Evolutionary conservation across 441 rosid genomes (phyloP).

Genomic region (Jatropha podagrica): DNA sequence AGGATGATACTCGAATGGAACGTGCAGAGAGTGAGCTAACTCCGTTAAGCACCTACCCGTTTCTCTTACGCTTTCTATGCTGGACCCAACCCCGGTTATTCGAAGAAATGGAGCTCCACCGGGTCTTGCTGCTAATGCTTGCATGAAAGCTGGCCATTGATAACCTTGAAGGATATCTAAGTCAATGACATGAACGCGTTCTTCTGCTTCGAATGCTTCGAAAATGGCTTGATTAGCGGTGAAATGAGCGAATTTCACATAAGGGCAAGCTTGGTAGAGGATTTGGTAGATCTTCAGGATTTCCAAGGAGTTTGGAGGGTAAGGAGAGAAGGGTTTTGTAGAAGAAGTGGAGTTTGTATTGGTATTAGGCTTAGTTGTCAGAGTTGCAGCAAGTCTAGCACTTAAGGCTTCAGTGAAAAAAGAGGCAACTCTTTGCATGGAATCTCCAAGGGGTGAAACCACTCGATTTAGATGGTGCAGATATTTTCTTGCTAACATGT

Average conservation of each 20-base stretch:
- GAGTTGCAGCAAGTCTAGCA: conserved; percentile 49
- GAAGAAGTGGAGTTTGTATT: conserved; percentile 9
- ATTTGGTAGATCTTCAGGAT: conserved; percentile 57
- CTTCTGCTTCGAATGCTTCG: conserved; percentile 61
- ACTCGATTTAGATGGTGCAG: conserved; percentile 55
- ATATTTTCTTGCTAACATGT: conserved; percentile 49
- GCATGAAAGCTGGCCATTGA: conserved; percentile 79
- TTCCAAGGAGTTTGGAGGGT: conserved; percentile 51
- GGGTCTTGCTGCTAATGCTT: conserved; percentile 59
- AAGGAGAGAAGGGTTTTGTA: conserved; percentile 35
- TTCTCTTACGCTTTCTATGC: conserved; percentile 40
- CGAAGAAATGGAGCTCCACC: conserved; percentile 59
- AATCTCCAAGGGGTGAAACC: conserved; percentile 54
- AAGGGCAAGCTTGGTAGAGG: conserved; percentile 65
- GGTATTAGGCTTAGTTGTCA: conserved; percentile 37
- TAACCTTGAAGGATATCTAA: conserved; percentile 66
- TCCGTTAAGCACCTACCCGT: conserved; percentile 53
- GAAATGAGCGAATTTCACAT: conserved; percentile 65
- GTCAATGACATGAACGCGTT: conserved; percentile 64
- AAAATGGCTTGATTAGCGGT: conserved; percentile 67
- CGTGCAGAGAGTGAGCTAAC: conserved; percentile 53
- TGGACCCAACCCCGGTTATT: conserved; percentile 54
- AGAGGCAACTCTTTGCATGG: conserved; percentile 63
- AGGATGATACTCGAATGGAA: conserved; percentile 61
- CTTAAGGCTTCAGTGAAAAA: conserved; percentile 60